These are phyloP conservation scores for Paracoccidioides lutzii DNA, from an alignment of 2,329 filamentous ascomycete species.

Conservation along the genomic window DNA sequence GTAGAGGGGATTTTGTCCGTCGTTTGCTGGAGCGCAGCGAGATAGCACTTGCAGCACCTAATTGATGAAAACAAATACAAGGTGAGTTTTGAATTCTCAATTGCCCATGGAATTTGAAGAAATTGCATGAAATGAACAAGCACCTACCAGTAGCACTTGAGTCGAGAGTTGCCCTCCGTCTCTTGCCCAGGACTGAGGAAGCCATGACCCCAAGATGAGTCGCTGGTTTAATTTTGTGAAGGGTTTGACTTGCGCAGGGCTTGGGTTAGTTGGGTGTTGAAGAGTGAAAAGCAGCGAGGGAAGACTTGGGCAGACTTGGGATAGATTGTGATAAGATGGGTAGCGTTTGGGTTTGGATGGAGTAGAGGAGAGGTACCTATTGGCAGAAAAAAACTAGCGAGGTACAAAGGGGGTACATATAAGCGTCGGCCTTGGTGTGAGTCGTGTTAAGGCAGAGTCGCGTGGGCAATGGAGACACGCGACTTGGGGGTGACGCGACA, in stretches of 20 bases:
- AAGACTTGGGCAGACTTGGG: no score
- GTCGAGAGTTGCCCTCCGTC: constrained; percentile 26
- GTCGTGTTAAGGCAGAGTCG: no score
- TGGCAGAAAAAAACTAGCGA: no score
- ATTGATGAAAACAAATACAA: constrained; percentile 10
- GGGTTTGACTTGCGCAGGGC: background rate
- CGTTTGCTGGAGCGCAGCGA: constrained; percentile 34
- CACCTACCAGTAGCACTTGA: constrained; percentile 26
- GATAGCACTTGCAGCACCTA: constrained; percentile 12
- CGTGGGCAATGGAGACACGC: no score
- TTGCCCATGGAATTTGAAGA: constrained; percentile 6
- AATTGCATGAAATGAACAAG: constrained; percentile 4
- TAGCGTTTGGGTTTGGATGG: no score
- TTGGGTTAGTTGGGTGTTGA: background rate
- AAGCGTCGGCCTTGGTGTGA: no score
- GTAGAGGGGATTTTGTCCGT: constrained; percentile 29
- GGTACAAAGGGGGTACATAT: no score
- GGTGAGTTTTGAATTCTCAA: background rate
- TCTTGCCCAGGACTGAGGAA: constrained; percentile 30
- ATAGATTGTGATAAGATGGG: no score
- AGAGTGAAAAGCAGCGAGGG: background rate
- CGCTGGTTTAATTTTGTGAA: background rate
- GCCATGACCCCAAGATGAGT: constrained; percentile 4
- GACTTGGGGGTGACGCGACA: no score
- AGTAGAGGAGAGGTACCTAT: no score